Percentiles rank a stretch among this genome's conserved stretches.
These are phyloP conservation scores for Annulohypoxylon nitens DNA, from an alignment of 495 filamentous ascomycete genomes.

Conservation along the genomic window DNA sequence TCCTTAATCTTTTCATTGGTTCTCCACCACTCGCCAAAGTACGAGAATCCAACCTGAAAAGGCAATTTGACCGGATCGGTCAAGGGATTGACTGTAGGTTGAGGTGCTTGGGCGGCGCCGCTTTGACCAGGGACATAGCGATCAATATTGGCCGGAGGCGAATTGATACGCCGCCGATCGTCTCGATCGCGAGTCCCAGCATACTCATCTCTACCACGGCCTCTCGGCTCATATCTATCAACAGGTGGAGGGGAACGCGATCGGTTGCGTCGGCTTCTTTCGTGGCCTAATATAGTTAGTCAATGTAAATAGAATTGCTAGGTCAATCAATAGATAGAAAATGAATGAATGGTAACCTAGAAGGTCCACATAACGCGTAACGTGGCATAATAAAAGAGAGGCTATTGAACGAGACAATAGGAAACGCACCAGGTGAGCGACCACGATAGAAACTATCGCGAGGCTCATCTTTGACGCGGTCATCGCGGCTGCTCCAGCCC, in stretches of 20 bases:
- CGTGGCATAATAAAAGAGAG: slow-evolving; percentile 24
- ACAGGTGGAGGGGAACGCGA: slow-evolving; percentile 80
- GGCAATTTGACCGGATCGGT: slow-evolving; percentile 86
- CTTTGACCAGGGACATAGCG: slow-evolving; percentile 94
- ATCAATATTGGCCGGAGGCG: slow-evolving; percentile 84
- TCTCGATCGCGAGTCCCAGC: slow-evolving; percentile 69
- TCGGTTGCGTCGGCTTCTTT: slow-evolving; percentile 65
- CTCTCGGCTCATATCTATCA: slow-evolving; percentile 78
- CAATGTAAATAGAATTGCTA: not conserved
- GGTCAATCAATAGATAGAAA: not conserved
- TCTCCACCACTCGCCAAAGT: slow-evolving; percentile 97
- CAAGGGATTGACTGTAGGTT: slow-evolving; percentile 76
- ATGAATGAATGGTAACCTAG: not conserved
- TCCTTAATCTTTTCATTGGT: slow-evolving; percentile 86
- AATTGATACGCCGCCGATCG: slow-evolving; percentile 65
- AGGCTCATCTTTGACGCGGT: slow-evolving; percentile 63
- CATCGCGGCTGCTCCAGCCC: slow-evolving; percentile 64
- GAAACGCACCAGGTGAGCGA: slow-evolving; percentile 67
- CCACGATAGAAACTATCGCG: slow-evolving; percentile 66
- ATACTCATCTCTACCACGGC: slow-evolving; percentile 77
- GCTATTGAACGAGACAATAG: slow-evolving; percentile 36
- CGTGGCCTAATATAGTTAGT: slow-evolving; percentile 53
- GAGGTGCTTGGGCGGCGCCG: slow-evolving; percentile 63
- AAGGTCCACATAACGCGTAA: slow-evolving; percentile 9
- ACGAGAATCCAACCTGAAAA: slow-evolving; percentile 95